A percentile compares a stretch with the other conserved stretches of the same genome.
Conservation (phyloP, 345 rosid genomes). For the Eucalyptus brandiana region DNA sequence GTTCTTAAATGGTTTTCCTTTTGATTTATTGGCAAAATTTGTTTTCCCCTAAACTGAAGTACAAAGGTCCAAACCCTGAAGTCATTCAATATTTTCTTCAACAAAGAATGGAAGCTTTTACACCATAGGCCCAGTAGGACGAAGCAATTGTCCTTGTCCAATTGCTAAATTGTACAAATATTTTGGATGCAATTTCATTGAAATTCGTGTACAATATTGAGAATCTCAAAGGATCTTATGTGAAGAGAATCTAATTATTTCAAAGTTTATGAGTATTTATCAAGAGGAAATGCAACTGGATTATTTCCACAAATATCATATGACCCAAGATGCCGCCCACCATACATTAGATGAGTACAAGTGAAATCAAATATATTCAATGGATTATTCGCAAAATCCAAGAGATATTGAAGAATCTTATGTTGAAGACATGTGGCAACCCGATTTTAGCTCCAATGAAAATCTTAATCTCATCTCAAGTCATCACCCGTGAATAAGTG, state of each 20-base stretch:
- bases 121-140: neutral
- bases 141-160: neutral
- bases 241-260: neutral
- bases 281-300: neutral
- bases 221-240: neutral
- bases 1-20: neutral
- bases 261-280: neutral
- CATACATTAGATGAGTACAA: neutral
- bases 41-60: neutral
- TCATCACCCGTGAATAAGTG: neutral
- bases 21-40: neutral
- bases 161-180: neutral
- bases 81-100: neutral
- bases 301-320: neutral
- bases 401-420: neutral
- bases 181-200: neutral
- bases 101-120: neutral
- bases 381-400: rapidly evolving
- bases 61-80: neutral
- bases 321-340: neutral
- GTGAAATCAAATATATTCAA: neutral
- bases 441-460: neutral
- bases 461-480: neutral
- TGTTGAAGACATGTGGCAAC: neutral
- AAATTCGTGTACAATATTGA: neutral